A percentile compares a stretch with the other conserved stretches of the same genome.
Conservation (phyloP, 345 rosid genomes). For the Pugionium cornutum region DNA sequence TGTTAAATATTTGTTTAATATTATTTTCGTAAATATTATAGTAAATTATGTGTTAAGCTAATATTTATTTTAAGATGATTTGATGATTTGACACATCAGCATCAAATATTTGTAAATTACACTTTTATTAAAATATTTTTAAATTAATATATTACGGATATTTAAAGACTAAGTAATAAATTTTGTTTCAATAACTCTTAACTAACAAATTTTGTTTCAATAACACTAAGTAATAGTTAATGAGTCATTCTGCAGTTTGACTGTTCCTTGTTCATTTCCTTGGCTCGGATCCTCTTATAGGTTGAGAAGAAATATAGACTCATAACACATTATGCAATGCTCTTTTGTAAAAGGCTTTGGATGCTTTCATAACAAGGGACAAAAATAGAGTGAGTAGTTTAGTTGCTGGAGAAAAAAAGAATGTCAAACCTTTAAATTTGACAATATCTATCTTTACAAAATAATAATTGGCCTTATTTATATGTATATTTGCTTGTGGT, state of each 20-base stretch:
- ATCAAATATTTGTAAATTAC: too few species aligned
- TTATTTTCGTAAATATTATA: too few species aligned
- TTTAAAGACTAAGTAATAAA: too few species aligned
- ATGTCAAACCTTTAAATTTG: constrained; percentile 45
- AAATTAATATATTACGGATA: too few species aligned
- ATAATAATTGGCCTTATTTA: constrained; percentile 36
- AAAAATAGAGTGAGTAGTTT: background rate
- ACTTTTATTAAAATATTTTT: too few species aligned
- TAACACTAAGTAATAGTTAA: background rate
- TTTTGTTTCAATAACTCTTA: too few species aligned
- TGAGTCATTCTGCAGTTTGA: background rate
- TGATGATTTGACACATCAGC: too few species aligned
- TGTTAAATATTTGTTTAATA: too few species aligned
- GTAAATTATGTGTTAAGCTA: too few species aligned
- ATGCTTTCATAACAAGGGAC: constrained; percentile 35
- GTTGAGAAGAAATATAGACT: background rate
- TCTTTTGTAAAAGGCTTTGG: constrained; percentile 29
- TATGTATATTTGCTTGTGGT: constrained; percentile 20
- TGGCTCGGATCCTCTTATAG: constrained; percentile 8
- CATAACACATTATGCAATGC: constrained; percentile 20
- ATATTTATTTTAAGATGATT: too few species aligned
- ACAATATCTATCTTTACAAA: constrained; percentile 38
- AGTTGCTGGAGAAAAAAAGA: constrained; percentile 35
- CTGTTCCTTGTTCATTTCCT: background rate
- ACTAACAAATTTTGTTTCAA: too few species aligned